Evolutionary conservation across 1,139 yeast genomes (phyloP).

Genomic region (Pneumocystis carinii): DNA sequence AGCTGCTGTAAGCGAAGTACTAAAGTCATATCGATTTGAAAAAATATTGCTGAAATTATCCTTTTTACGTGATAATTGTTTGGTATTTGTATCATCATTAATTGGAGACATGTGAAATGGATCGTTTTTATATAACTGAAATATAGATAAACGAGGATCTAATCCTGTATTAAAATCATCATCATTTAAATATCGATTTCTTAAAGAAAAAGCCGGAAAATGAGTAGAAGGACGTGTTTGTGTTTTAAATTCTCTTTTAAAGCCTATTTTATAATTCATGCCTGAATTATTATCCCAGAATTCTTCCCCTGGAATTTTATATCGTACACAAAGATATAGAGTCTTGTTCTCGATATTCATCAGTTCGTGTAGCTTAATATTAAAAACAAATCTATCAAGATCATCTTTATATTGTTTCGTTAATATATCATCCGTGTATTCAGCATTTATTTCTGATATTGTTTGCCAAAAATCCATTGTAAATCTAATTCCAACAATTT

Average conservation of each 20-base stretch:
- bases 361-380: slow-evolving; percentile 27
- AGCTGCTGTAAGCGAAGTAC: slow-evolving; percentile 10
- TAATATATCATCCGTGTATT: slow-evolving; percentile 45
- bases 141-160: not conserved
- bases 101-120: not conserved
- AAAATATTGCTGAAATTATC: not conserved
- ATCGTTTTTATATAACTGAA: not conserved
- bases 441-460: slow-evolving; percentile 51
- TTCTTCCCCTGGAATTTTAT: slow-evolving; percentile 35
- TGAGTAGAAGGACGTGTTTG: slow-evolving; percentile 5
- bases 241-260: slow-evolving; percentile 19
- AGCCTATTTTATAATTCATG: slow-evolving; percentile 42
- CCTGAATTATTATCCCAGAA: slow-evolving; percentile 64
- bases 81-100: not conserved
- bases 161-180: not conserved
- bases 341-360: slow-evolving; percentile 25
- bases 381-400: slow-evolving; percentile 34
- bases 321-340: slow-evolving; percentile 45
- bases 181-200: slow-evolving; percentile 2
- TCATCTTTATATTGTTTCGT: slow-evolving; percentile 22
- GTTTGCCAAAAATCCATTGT: slow-evolving; percentile 63
- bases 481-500: slow-evolving; percentile 47
- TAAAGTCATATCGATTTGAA: slow-evolving; percentile 10
- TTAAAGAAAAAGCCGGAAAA: slow-evolving; percentile 5
- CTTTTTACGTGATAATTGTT: not conserved